Evolutionary conservation across 2,329 filamentous ascomycete species (phyloP).

Genomic region (Neopestalotiopsis sp.): DNA sequence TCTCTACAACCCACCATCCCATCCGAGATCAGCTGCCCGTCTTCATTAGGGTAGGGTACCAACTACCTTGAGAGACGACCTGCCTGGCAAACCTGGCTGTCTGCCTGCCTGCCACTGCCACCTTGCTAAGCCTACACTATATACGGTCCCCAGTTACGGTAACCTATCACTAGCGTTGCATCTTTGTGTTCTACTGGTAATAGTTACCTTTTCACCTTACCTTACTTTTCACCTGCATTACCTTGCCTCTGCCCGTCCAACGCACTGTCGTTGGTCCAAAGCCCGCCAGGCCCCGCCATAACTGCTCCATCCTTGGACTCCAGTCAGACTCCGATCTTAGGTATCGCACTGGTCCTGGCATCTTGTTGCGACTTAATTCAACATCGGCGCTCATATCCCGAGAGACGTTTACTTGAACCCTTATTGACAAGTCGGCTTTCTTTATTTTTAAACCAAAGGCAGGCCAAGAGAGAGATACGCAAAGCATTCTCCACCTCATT

Average conservation of each 20-base stretch:
- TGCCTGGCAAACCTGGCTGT: neutral
- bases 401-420: constrained; percentile 13
- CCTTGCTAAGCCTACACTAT: neutral
- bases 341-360: constrained; percentile 8
- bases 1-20: neutral
- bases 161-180: neutral
- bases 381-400: constrained; percentile 14
- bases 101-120: neutral
- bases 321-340: constrained; percentile 4
- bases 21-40: constrained; percentile 10
- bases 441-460: neutral
- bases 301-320: constrained; percentile 12
- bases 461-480: neutral
- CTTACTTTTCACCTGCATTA: neutral
- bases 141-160: neutral
- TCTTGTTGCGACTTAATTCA: constrained; percentile 13
- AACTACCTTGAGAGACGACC: neutral
- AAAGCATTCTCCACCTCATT: constrained; percentile 28
- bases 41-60: neutral
- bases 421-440: neutral
- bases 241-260: neutral
- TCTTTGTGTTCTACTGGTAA: neutral
- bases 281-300: constrained; percentile 8
- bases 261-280: neutral
- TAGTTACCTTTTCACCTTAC: neutral